Evolutionary conservation across 2,329 filamentous ascomycete genomes (phyloP), one percentile per base, ranked within the genome.

Genomic region (Fusarium metavorans): DNA sequence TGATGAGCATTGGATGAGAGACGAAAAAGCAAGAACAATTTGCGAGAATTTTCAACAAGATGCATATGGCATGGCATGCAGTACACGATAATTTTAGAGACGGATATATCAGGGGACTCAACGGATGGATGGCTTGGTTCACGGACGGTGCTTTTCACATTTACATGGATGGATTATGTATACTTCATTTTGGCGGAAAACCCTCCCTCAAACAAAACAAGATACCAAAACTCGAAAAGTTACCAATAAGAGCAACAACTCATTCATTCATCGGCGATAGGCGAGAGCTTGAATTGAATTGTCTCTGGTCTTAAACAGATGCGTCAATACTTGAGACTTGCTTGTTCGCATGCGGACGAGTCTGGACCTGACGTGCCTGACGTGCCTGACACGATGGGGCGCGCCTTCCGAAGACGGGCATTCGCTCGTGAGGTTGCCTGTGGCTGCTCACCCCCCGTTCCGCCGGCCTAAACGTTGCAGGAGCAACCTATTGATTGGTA

Each of bases 361-460:
- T 25, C 34, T 25, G 41, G 39, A 54, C 48, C 41, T n/a, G 41
- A 52, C 14, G 20, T 27, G 60, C 48, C 41, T n/a, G 41, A 52
- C 14, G 20, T 27, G 64, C 59, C 35, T 54, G 61, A 32, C 70
- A 67, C 50, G 57, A 70, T 72, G 65, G 65, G 72, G 60, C 58
- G 72, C 52, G 59, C 45, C 48, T 72, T 75, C 72, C 66, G 62
- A 75, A 75, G 72, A 75, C 72, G 72, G 72, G 72, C 70, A 67
- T 57, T 56, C 68, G 68, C 41, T n/a, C 11, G 50, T 74, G 68
- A 74, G 61, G 37, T 45, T 61, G 25, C 58, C 34, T 32, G 30
- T 32, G 30, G 30, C 30, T 32, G 30, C 30, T 32, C 30, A 32
- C 30, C 30, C 18, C 27, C 58, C 23, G 25, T 41, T 41, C n/a